phyloP scores from a whole-genome alignment of 768 basidiomycete genomes.

The Mrakia blollopis region DNA sequence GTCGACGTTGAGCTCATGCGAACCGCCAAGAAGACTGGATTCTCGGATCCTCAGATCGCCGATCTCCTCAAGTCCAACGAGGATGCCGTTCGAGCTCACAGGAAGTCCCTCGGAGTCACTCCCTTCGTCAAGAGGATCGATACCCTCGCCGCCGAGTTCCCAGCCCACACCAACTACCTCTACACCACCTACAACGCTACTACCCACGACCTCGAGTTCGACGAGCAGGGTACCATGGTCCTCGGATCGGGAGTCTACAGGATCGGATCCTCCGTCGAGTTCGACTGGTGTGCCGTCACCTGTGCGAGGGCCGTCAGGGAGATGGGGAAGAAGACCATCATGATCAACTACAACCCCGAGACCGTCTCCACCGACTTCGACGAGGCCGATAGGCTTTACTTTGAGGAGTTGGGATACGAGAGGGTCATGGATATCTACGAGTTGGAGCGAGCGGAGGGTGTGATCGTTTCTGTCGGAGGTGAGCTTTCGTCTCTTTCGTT shows the following conservation, averaged over 20 bases:
- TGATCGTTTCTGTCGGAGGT: constrained; percentile 96
- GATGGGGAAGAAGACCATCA: constrained; percentile 91
- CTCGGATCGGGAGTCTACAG: constrained; percentile 97
- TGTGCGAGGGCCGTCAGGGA: constrained; percentile 87
- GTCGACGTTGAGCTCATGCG: constrained; percentile 72
- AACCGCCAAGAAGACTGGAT: constrained; percentile 89
- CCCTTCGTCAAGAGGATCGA: constrained; percentile 99
- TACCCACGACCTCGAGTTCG: constrained; percentile 88
- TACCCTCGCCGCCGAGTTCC: constrained; percentile 96
- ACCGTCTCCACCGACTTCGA: constrained; percentile 99
- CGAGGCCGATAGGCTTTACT: constrained; percentile 97
- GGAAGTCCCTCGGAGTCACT: constrained; percentile 80
- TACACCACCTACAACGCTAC: constrained; percentile 99
- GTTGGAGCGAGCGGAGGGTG: constrained; percentile 83
- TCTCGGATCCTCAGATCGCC: constrained; percentile 88
- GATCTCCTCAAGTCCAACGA: constrained; percentile 70
- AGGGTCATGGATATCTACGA: constrained; percentile 99
- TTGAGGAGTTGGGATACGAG: constrained; percentile 96
- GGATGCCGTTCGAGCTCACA: constrained; percentile 69
- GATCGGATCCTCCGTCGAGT: constrained; percentile 97
- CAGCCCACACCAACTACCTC: constrained; percentile 97
- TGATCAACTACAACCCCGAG: constrained; percentile 99
- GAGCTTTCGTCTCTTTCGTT: constrained; percentile 39
- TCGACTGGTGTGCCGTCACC: constrained; percentile 99
- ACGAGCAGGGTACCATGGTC: constrained; percentile 98